These are phyloP conservation scores for Wickerhamiella brachini DNA, from an alignment of 805 yeast genomes.

Conservation along the genomic window DNA sequence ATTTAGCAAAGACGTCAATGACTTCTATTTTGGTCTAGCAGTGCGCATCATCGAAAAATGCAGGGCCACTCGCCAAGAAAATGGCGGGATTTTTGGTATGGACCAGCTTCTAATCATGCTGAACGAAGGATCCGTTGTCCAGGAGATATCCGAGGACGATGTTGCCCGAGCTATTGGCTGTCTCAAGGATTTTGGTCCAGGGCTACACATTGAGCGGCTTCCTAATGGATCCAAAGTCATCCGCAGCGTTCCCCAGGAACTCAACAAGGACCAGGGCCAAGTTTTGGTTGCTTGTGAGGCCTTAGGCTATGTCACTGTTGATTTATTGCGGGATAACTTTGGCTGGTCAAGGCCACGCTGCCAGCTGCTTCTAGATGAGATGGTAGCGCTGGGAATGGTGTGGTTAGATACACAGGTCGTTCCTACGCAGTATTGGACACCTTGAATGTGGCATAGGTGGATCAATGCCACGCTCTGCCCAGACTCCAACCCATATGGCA, in stretches of 20 bases:
- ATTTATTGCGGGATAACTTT: conserved; percentile 57
- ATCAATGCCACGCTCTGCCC: neutral
- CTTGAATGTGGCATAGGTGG: conserved; percentile 8
- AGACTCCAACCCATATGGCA: too few relatives aligned
- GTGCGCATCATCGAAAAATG: conserved; percentile 68
- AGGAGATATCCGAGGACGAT: conserved; percentile 32
- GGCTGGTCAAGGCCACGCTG: conserved; percentile 58
- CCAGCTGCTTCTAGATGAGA: conserved; percentile 51
- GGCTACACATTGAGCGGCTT: conserved; percentile 48
- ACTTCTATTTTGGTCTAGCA: conserved; percentile 52
- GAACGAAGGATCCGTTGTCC: conserved; percentile 9
- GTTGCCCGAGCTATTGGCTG: conserved; percentile 40
- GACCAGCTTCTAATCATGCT: conserved; percentile 34
- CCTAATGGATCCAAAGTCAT: conserved; percentile 42
- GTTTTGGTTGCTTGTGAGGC: conserved; percentile 66
- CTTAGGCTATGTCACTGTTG: conserved; percentile 57
- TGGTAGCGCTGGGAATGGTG: conserved; percentile 68
- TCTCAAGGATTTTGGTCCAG: conserved; percentile 50
- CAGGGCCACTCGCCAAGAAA: conserved; percentile 49
- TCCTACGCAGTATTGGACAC: conserved; percentile 27
- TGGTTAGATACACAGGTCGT: conserved; percentile 55
- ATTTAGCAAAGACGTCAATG: conserved; percentile 29
- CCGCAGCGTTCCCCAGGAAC: conserved; percentile 47
- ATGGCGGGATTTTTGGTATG: conserved; percentile 70
- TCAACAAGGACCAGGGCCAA: conserved; percentile 52